Base-by-base conservation (phyloP, 768 basidiomycete genomes). In the Imleria badia region DNA sequence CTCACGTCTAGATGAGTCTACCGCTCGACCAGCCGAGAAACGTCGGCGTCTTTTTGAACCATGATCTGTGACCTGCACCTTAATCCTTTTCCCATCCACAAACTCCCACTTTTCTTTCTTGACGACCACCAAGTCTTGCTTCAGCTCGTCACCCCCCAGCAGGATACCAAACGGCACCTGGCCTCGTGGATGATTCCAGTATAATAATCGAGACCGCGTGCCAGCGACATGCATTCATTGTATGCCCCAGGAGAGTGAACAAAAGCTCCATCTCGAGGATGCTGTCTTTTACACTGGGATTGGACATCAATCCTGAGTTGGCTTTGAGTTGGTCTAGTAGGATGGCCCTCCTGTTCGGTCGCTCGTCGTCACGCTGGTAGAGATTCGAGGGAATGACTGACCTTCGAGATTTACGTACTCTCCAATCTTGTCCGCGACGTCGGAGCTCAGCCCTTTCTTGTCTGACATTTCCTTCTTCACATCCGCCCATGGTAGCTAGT, bases 171-270 rank as follows among this genome's bases (percentile, higher is more conserved):
- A 97, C 0, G 95, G 96, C 39, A 92, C 91, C 59, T 92, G 39
- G 93, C 97, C 73, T 99, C 96, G 73, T 96, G 98, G 69, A 98
- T 98, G 64, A 99, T 87, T 17, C 97, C 97, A 2, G 96, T 99
- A 73, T 99, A 98, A 73, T 99, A 98, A 71, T 98, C 97, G 20
- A 98, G 81, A 36, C 96, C 96, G 33, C 96, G 88, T n/a, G 96
- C 96, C 14, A 99, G 84, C 3, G 94, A 97, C 60, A 98, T 81
- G n/a, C n/a, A 81, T 72, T 99, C 83, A 72, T 82, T 80, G 73
- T 92, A 97, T 1, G 91, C 84, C 83, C 76, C 13, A 99, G 83
- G 58, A 93, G 87, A 9, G 76, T 81, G 73, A 98, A 96, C 23
- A 98, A 75, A 33, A 89, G 75, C 19, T 73, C 78, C 94, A 98